phyloP scores from a whole-genome alignment of 192 early-diverging fungal species.

The Thoreauomyces humboldtii region DNA sequence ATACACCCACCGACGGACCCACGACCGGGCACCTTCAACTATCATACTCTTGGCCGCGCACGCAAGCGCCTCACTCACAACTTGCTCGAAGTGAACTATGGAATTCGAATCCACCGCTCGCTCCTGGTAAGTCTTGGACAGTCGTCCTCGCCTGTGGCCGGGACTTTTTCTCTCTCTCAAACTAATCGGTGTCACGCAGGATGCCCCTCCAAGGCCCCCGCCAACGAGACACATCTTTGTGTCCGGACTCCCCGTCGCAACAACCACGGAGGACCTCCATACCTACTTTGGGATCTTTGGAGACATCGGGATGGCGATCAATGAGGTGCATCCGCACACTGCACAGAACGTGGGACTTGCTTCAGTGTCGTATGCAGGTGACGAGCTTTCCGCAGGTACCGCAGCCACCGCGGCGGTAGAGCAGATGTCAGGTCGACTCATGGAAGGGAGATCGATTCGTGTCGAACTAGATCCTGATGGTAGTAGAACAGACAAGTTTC shows the following conservation, averaged over 20 bases:
- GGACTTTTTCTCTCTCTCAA: not conserved
- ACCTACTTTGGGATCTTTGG: slow-evolving; percentile 1
- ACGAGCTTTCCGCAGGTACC: not conserved
- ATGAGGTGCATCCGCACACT: slow-evolving; percentile 10
- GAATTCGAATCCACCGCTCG: too few relatives aligned
- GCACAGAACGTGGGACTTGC: slow-evolving; percentile 16
- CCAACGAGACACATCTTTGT: slow-evolving; percentile 11
- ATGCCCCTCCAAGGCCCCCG: not conserved
- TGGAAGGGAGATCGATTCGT: not conserved
- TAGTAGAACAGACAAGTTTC: not conserved
- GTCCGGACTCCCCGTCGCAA: slow-evolving; percentile 6
- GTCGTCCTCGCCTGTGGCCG: too few relatives aligned
- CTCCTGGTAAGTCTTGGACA: too few relatives aligned
- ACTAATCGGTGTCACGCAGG: not conserved
- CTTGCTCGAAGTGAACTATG: slow-evolving; percentile 5
- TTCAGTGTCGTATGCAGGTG: slow-evolving; percentile 12
- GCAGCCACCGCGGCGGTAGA: slow-evolving; percentile 4
- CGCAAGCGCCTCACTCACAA: not conserved
- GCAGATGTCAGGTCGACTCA: not conserved
- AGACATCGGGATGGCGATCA: not conserved
- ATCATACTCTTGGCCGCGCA: not conserved
- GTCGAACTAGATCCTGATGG: slow-evolving; percentile 24
- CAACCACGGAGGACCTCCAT: slow-evolving; percentile 1
- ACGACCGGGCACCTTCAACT: not conserved
- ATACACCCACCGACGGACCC: slow-evolving; percentile 4